Percentiles rank a stretch among this genome's conserved stretches.
Evolutionary conservation across 441 rosid genomes (phyloP).

Genomic region (Monsonia emarginata): DNA sequence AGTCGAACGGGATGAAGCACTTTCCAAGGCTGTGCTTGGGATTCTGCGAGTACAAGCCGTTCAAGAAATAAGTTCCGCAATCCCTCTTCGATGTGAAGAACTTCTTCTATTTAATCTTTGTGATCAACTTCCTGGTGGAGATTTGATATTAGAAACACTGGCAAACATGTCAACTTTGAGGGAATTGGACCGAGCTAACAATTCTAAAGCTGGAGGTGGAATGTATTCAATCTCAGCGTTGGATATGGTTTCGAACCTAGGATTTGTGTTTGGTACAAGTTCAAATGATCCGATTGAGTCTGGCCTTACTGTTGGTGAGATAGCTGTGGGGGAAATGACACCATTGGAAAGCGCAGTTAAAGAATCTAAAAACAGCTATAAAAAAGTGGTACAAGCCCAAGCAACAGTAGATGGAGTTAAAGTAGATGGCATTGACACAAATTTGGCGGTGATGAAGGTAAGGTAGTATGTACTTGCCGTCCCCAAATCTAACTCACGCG

Average conservation of each 20-base stretch:
- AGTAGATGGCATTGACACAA: slow-evolving; percentile 86
- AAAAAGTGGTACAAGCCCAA: slow-evolving; percentile 63
- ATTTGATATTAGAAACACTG: slow-evolving; percentile 69
- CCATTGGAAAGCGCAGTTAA: slow-evolving; percentile 64
- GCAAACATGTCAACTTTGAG: slow-evolving; percentile 56
- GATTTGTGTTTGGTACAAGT: slow-evolving; percentile 55
- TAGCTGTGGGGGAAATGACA: slow-evolving; percentile 74
- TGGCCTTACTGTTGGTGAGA: slow-evolving; percentile 61
- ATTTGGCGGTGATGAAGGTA: slow-evolving; percentile 96
- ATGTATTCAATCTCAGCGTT: slow-evolving; percentile 62
- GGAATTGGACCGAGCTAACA: slow-evolving; percentile 38
- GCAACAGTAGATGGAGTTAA: slow-evolving; percentile 80
- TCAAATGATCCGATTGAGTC: slow-evolving; percentile 35
- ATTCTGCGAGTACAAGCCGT: slow-evolving; percentile 69
- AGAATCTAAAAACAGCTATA: slow-evolving; percentile 63
- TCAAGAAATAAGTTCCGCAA: slow-evolving; percentile 48
- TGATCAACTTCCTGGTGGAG: slow-evolving; percentile 94
- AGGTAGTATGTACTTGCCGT: not conserved
- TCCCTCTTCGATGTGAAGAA: slow-evolving; percentile 33
- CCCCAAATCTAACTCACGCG: too few relatives aligned
- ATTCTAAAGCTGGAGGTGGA: slow-evolving; percentile 33
- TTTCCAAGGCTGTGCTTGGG: slow-evolving; percentile 77
- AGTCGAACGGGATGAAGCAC: slow-evolving; percentile 53
- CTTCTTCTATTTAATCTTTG: slow-evolving; percentile 79
- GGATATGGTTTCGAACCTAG: slow-evolving; percentile 64